Base-by-base conservation (phyloP, 2,329 filamentous ascomycete species). In the Aspergillus novoparasiticus region DNA sequence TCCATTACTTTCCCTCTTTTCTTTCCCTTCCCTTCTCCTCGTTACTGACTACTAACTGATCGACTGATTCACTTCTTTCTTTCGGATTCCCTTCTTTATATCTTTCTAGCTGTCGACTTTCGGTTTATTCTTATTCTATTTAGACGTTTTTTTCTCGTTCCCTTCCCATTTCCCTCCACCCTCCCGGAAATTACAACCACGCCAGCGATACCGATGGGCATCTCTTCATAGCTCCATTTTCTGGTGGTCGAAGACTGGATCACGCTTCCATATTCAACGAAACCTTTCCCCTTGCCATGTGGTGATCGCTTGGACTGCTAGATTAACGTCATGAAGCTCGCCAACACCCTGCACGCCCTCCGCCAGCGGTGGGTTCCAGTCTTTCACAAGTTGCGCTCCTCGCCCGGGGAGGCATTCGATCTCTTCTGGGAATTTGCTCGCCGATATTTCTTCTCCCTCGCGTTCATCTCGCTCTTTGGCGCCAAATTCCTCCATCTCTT, bases 381-480 rank as follows among this genome's bases (percentile, higher is more conserved):
- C 23, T 43, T 64, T 43, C 46, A 50, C 21, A 62, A 57, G 16
- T 10, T 68, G 39, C 64, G 63, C 39, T 50, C 67, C 34, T 68
- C 68, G 21, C 68, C 67, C 4, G 48, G 46, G 6, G 62, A 64
- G 8, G 56, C 59, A 19, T 68, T 72, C 56, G 72, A 74, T 55
- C 59, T 61, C 28, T 68, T 69, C 34, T 75, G 71, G 72, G 68
- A 70, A 36, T 73, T 69, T 58, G 66, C 70, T 9, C 72, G 73
- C 48, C 69, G 72, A 19, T 75, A 73, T 60, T 76, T 73, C 61
- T 76, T 74, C 57, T 68, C 73, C 14, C 58, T 76, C 39, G 64
- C 67, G 39, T 68, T 74, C 14, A 51, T 73, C 48, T 69, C 73
- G 1, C 64, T 76, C 12, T 66, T 75, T 46, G 50, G 64, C 32